Conservation (phyloP, 83 land plant species). For the Isoetes engelmannii region DNA sequence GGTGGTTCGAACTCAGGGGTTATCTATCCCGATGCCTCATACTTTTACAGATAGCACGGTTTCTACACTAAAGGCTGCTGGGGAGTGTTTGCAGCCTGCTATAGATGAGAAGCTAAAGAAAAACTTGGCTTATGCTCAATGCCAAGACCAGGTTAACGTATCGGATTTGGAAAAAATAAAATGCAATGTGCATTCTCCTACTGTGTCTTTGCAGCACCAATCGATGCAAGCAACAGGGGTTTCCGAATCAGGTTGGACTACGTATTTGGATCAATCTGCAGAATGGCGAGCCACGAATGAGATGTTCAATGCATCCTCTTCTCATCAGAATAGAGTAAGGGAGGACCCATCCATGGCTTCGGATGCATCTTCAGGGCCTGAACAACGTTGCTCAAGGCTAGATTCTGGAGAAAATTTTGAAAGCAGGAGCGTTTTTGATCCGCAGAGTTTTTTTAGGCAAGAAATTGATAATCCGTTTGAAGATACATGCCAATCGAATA, state of each 20-base stretch:
- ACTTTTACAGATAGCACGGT: constrained; percentile 8
- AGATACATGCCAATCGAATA: constrained; percentile 6
- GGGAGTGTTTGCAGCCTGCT: background rate
- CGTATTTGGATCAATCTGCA: background rate
- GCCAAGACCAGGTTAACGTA: background rate
- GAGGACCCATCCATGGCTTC: constrained; percentile 6
- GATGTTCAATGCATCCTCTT: background rate
- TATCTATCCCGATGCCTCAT: too few relatives aligned
- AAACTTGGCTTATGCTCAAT: background rate
- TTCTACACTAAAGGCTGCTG: constrained; percentile 1
- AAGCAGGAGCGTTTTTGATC: background rate
- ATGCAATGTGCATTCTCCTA: background rate
- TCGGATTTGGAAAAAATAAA: background rate
- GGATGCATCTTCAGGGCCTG: constrained; percentile 7
- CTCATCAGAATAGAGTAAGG: background rate
- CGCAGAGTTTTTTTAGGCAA: background rate
- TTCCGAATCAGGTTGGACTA: constrained; percentile 10
- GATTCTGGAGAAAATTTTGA: background rate
- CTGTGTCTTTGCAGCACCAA: background rate
- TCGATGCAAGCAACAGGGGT: background rate
- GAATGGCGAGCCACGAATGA: background rate
- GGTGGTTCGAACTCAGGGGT: too few relatives aligned
- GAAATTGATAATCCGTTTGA: background rate
- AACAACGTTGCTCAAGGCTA: background rate
- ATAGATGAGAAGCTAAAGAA: background rate